phyloP scores from a whole-genome alignment of 257 asterid species.

The Salvia splendens region DNA sequence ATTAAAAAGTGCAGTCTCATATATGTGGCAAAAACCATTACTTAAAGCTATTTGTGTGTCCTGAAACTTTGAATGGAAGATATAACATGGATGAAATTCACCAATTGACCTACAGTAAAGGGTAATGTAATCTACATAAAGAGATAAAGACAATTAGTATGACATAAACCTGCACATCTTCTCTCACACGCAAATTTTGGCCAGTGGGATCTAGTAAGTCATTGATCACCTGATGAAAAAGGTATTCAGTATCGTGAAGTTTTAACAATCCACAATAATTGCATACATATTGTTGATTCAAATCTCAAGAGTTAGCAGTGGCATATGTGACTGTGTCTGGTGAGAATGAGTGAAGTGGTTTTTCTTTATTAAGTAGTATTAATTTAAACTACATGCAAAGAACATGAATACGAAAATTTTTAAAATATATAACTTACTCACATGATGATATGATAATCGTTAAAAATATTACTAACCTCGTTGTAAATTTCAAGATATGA shows the following conservation, averaged over 20 bases:
- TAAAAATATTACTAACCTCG: conserved; percentile 60
- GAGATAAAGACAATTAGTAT: conserved; percentile 20
- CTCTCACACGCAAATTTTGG: conserved; percentile 83
- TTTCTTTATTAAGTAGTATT: not conserved
- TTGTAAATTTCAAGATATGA: conserved; percentile 95
- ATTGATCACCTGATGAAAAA: conserved; percentile 71
- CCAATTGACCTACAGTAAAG: conserved; percentile 22
- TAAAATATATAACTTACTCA: conserved; percentile 20
- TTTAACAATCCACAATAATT: conserved; percentile 11
- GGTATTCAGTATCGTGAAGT: conserved; percentile 22
- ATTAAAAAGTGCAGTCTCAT: not conserved
- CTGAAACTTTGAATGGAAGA: conserved; percentile 19
- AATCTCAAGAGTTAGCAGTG: too few species aligned
- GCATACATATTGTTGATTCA: too few species aligned
- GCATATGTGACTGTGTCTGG: too few species aligned
- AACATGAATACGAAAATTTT: conserved; percentile 11
- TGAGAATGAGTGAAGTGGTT: too few species aligned
- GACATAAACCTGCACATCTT: conserved; percentile 70
- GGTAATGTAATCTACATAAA: conserved; percentile 11
- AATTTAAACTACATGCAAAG: conserved; percentile 17
- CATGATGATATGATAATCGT: not conserved
- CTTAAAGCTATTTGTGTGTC: conserved; percentile 3
- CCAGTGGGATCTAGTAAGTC: conserved; percentile 96
- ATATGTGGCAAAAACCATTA: conserved; percentile 1
- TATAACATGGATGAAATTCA: conserved; percentile 5